Conservation (phyloP, 768 basidiomycete species). For the Calocybe cyanea region DNA sequence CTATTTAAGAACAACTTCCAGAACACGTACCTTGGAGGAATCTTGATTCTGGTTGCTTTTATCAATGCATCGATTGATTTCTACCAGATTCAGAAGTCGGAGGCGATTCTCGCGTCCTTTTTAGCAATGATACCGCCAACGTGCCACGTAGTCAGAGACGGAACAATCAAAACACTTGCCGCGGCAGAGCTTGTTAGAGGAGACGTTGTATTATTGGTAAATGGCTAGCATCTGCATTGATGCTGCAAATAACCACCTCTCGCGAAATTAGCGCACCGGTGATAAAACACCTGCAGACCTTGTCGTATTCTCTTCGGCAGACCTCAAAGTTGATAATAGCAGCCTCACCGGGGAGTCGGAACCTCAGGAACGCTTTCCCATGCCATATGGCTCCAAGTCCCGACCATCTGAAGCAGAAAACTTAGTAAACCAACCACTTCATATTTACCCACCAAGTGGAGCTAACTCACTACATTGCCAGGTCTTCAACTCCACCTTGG, state of each 20-base stretch:
- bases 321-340: constrained; percentile 69
- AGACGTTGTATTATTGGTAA: constrained; percentile 59
- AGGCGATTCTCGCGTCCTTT: constrained; percentile 69
- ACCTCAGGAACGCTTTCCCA: constrained; percentile 54
- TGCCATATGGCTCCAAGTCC: constrained; percentile 39
- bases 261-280: constrained; percentile 46
- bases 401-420: constrained; percentile 66
- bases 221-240: constrained; percentile 14
- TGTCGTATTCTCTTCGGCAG: constrained; percentile 53
- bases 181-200: constrained; percentile 64
- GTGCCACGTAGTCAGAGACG: constrained; percentile 60
- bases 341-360: constrained; percentile 71
- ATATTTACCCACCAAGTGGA: background rate
- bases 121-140: constrained; percentile 72
- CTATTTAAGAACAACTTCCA: constrained; percentile 47
- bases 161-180: constrained; percentile 49
- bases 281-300: constrained; percentile 73
- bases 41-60: constrained; percentile 64
- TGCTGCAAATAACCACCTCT: constrained; percentile 1
- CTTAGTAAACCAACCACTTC: constrained; percentile 36
- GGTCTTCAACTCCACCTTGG: constrained; percentile 68
- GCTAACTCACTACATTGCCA: constrained; percentile 17
- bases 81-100: constrained; percentile 70
- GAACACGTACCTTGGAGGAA: constrained; percentile 69
- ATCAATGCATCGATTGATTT: constrained; percentile 70